phyloP scores from a whole-genome alignment of 441 rosid genomes.

The Mallotus japonicus region DNA sequence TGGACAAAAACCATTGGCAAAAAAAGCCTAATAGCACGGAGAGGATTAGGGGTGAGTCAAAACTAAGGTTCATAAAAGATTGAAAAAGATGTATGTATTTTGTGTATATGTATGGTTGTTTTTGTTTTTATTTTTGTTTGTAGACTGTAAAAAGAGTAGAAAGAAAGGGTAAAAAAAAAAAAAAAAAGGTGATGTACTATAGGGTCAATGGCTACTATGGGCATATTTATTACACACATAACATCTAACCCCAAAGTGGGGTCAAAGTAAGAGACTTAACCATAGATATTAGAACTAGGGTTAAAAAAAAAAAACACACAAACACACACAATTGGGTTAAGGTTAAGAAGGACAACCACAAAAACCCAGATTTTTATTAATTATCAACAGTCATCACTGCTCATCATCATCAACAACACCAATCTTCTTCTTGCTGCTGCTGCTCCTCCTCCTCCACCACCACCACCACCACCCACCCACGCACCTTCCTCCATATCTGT shows the following conservation, averaged over 20 bases:
- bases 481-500: background rate
- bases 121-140: no score
- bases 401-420: constrained; percentile 29
- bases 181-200: no score
- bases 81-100: background rate
- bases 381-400: constrained; percentile 38
- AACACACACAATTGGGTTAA: constrained; percentile 26
- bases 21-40: constrained; percentile 11
- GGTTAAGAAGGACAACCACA: constrained; percentile 53
- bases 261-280: constrained; percentile 41
- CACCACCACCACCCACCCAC: background rate
- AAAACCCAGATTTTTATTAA: constrained; percentile 41
- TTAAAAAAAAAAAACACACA: constrained; percentile 25
- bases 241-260: constrained; percentile 37
- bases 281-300: constrained; percentile 47
- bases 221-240: constrained; percentile 32
- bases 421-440: background rate
- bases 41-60: background rate
- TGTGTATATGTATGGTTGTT: no score
- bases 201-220: constrained; percentile 18
- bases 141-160: background rate
- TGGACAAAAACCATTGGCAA: background rate
- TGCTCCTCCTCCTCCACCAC: background rate
- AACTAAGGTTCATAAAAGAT: background rate
- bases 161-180: background rate